A percentile compares a stretch with the other conserved stretches of the same genome.
phyloP scores from a whole-genome alignment of 805 yeast species.

The Kodamaea neixiangensis region DNA sequence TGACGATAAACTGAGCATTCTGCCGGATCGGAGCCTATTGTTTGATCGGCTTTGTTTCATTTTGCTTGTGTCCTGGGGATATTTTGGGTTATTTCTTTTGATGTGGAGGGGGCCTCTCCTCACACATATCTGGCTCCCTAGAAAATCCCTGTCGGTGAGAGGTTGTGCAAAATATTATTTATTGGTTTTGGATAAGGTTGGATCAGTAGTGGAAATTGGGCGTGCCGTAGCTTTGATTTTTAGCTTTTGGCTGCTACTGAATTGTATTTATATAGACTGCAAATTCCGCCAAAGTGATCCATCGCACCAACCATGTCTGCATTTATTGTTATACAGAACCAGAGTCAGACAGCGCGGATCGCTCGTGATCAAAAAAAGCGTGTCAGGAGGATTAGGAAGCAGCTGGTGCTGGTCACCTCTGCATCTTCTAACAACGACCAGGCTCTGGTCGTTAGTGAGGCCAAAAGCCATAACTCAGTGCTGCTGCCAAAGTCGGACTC shows the following conservation, averaged over 20 bases:
- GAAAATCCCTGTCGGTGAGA: background rate
- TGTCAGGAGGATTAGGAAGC: background rate
- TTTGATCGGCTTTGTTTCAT: background rate
- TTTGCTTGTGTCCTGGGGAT: background rate
- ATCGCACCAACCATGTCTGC: slow-evolving; percentile 12
- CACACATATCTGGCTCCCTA: background rate
- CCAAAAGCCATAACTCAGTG: background rate
- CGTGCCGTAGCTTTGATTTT: background rate
- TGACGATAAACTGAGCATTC: background rate
- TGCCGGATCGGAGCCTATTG: slow-evolving; percentile 4
- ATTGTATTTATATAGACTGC: background rate
- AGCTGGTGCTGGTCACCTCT: background rate
- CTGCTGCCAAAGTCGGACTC: slow-evolving; percentile 5
- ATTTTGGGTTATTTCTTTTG: background rate
- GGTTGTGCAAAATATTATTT: background rate
- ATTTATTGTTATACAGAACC: slow-evolving; percentile 12
- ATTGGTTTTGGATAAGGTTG: background rate
- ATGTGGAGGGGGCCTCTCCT: background rate
- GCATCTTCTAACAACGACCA: background rate
- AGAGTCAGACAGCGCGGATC: slow-evolving; percentile 8
- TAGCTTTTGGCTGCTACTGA: background rate
- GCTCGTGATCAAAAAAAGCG: slow-evolving; percentile 9
- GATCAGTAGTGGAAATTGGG: slow-evolving; percentile 2
- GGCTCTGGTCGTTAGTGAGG: background rate
- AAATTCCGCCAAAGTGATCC: background rate